Evolutionary conservation across 345 rosid genomes (phyloP).

Genomic region (Anastatica hierochuntica): DNA sequence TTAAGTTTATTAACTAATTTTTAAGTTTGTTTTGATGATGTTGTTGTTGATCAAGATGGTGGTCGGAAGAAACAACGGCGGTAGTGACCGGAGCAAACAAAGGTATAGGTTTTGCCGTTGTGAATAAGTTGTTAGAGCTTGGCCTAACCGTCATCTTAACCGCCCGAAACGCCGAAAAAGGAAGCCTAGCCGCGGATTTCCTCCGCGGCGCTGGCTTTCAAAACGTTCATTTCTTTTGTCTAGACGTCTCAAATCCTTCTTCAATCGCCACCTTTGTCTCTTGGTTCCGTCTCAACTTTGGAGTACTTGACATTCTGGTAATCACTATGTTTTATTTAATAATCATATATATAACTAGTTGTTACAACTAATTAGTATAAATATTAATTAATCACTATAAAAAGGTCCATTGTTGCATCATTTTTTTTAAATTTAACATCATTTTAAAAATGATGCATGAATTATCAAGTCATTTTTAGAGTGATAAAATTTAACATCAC

Average conservation of each 20-base stretch:
- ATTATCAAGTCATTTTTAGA: too few species aligned
- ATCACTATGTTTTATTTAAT: neutral
- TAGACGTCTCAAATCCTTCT: constrained; percentile 52
- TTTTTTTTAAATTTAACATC: too few species aligned
- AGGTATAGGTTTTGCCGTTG: constrained; percentile 74
- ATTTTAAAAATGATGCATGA: too few species aligned
- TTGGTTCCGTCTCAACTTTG: constrained; percentile 34
- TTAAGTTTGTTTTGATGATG: neutral
- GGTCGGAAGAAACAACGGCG: constrained; percentile 57
- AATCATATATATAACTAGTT: too few species aligned
- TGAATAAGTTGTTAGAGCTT: constrained; percentile 45
- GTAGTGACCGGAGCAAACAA: constrained; percentile 85
- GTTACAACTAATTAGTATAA: too few species aligned
- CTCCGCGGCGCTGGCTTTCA: constrained; percentile 33
- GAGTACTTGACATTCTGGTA: constrained; percentile 38
- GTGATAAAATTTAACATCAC: too few species aligned
- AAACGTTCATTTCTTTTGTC: constrained; percentile 33
- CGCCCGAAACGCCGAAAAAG: constrained; percentile 56
- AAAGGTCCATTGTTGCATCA: too few species aligned
- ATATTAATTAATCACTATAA: too few species aligned
- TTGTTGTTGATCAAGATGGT: constrained; percentile 43
- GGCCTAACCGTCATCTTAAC: constrained; percentile 70
- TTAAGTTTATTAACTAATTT: neutral
- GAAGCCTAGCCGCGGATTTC: constrained; percentile 38
- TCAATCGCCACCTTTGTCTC: constrained; percentile 54